Evolutionary conservation across 2,329 filamentous ascomycete genomes (phyloP), one percentile per base, ranked within the genome.

Genomic region (Xylaria digitata): DNA sequence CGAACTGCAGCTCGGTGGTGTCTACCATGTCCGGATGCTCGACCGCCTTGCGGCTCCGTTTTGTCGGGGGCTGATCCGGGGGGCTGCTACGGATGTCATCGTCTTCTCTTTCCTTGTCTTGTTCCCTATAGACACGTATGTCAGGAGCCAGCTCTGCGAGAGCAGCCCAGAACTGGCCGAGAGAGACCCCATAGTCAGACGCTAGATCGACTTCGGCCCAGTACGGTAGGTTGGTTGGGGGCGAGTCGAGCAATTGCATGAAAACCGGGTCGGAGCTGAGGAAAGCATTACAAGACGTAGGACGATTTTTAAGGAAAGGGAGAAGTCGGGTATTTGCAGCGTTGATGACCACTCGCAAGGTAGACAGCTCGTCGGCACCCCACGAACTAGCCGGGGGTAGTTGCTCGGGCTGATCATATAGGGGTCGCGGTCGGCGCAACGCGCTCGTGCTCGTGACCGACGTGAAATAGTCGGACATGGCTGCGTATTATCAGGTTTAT

Each of bases 121-220:
- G n/a, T n/a, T n/a, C n/a, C n/a, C n/a, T n/a, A n/a, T n/a, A n/a
- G 1, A 2, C 34, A 37, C 34, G 5, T 23, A 26, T 34, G 15
- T 30, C 30, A 52, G 30, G 15, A 3, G n/a, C 15, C 8, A 34
- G 5, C 2, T 52, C 49, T 4, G 26, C 49, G 1, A 52, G 4
- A 3, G 49, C 26, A 13, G 49, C 49, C 49, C 49, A 52, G 49
- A 52, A 52, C 8, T 52, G 26, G 49, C 49, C 49, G 49, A 52
- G 49, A n/a, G 48, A 26, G 48, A 6, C 32, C 23, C 48, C 26
- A 6, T 32, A 50, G 8, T 9, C 17, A n/a, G 23, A 7, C 6
- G 5, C 48, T 50, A 50, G 30, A n/a, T 50, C 48, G 2, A 9
- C 32, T 1, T 52, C 49, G 49, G 7, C 6, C 1, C 2, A 0